Evolutionary conservation across 805 yeast genomes (phyloP), one percentile per base, ranked within the genome.

Genomic region (Spathaspora arborariae): DNA sequence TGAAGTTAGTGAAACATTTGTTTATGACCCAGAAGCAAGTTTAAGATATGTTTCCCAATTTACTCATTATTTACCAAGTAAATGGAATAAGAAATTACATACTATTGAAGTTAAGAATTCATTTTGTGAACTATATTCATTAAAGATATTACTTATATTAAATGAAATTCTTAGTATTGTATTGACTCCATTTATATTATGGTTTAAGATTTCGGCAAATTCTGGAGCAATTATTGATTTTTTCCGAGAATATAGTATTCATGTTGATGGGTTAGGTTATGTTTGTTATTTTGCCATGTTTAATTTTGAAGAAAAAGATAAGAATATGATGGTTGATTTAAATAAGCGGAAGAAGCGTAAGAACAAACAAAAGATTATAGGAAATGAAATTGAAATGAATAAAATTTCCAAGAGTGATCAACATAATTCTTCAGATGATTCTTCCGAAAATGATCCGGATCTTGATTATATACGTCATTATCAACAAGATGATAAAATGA

Each of bases 211-310:
- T 21, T 89, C 97, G 2, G 76, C 76, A 43, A 76, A 81, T 20
- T 72, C 92, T 11, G 91, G 86, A 22, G 74, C 80, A 21, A 85
- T 94, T 39, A 79, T 94, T 26, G 98, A 94, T 59, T 94, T 94
- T 59, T 88, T 92, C 63, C 70, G 98, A 46, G 97, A 92, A 49
- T 85, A 80, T 54, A 83, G 96, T 10, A 83, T 90, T 10, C 94
- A 92, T 62, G 88, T 91, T 41, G 97, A 91, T 67, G 98, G 97
- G 0, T 70, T 94, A 36, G 99, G 99, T 0, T 85, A 91, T 58
- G 96, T 94, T 34, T 92, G 98, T 60, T 84, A 88, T 24, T 89
- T 84, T 74, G 98, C 98, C 2, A 88, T 88, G 83, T 94, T 94
- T 66, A 85, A 88, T 54, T 81, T 85, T 51, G 90, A 84, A 50